These are phyloP conservation scores for Spizellomyces punctatus DNA, from an alignment of 192 early-diverging fungal species.

Conservation along the genomic window DNA sequence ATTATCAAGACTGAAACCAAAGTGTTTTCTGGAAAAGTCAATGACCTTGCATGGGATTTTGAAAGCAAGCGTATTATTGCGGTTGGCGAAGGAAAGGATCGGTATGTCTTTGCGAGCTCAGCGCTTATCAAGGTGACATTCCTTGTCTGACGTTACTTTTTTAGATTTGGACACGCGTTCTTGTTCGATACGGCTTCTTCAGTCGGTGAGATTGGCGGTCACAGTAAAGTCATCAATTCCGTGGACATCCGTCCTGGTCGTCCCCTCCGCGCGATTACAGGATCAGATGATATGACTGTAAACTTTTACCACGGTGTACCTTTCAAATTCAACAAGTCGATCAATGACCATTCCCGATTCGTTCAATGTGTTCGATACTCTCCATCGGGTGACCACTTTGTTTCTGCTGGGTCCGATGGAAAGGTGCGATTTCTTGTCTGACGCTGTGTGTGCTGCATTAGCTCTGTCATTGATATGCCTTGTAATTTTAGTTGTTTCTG, in stretches of 20 bases:
- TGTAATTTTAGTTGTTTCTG: conserved; percentile 65
- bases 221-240: conserved; percentile 85
- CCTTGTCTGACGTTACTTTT: not conserved
- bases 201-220: conserved; percentile 88
- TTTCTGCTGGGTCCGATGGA: conserved; percentile 81
- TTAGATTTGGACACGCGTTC: conserved; percentile 87
- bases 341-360: conserved; percentile 85
- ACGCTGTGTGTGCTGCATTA: not conserved
- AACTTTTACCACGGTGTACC: conserved; percentile 94
- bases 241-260: conserved; percentile 86
- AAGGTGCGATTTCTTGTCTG: conserved; percentile 44
- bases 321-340: conserved; percentile 75
- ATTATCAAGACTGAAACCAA: conserved; percentile 83
- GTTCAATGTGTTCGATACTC: conserved; percentile 88
- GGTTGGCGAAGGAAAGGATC: conserved; percentile 91
- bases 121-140: not conserved
- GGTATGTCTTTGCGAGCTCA: conserved; percentile 39
- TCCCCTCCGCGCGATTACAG: conserved; percentile 91
- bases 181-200: conserved; percentile 87
- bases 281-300: conserved; percentile 85
- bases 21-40: conserved; percentile 73
- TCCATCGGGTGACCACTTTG: conserved; percentile 80
- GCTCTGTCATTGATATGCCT: not conserved
- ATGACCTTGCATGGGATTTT: conserved; percentile 91
- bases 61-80: conserved; percentile 97